Evolutionary conservation across 495 filamentous ascomycete genomes (phyloP), one percentile per base, ranked within the genome.

Genomic region (Penicillium fimorum): DNA sequence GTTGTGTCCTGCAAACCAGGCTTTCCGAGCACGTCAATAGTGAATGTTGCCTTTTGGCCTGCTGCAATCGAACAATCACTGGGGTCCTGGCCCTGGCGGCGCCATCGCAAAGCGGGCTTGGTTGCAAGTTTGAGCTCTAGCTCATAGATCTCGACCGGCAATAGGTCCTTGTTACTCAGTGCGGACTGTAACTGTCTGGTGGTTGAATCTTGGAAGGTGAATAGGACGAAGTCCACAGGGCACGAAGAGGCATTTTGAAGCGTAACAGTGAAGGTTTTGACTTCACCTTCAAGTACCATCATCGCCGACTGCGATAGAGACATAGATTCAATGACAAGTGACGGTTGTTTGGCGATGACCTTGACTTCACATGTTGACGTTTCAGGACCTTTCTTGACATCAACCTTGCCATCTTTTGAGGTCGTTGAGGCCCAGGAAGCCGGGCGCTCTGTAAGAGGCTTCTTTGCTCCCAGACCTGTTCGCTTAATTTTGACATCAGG

Each of bases 231-330:
- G 68, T 96, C 90, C n/a, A 87, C 88, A 25, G 89, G 79, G 5
- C 85, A 87, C 7, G 81, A 78, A 1, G 92, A 96, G 12, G 83
- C 72, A 58, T 97, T 96, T 55, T 87, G 81, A 33, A 97, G 73
- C 0, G 90, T 94, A 40, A 96, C 81, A 2, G 80, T 85, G 58
- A 97, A 96, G 1, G 75, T 75, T 59, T 83, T 84, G 15, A 80
- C 79, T 70, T 97, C 92, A 13, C 92, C 92, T 71, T 96, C 92
- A 13, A 96, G 77, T 51, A 96, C 79, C 91, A 96, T 96, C 46
- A 96, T 75, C 30, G 93, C 91, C 15, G 88, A 88, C 65, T 96
- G 92, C 0, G 88, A 84, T 9, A 96, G 79, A 24, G 89, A 89
- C 37, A 85, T 85, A 5, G 86, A 87, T 55, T 89, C 86, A 12